Evolutionary conservation across 1,139 yeast species (phyloP), one percentile per base, ranked within the genome.

Genomic region (Yamadazyma blattariae): DNA sequence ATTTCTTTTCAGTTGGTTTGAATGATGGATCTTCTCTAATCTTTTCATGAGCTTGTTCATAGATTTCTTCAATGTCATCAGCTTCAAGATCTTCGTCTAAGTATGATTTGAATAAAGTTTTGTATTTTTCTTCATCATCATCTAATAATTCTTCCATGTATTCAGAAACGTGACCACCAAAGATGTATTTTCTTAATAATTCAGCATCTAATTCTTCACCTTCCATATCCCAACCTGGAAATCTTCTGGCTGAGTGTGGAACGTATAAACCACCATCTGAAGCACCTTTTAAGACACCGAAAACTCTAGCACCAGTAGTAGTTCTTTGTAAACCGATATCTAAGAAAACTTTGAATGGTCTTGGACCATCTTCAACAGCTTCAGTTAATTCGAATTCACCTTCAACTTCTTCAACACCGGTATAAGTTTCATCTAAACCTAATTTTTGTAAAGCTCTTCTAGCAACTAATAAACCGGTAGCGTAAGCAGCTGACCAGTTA

Each of bases 221-320:
- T 79, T 92, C 99, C 63, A 90, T 86, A 76, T 92, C 99, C 95
- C 92, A 92, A 78, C 98, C 99, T 74, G 99, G 99, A 96, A 90
- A 92, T 85, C 98, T 90, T 83, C 90, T 90, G 67, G 96, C 86
- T 59, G 96, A 88, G 90, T 92, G 99, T 57, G 99, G 99, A 67
- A 92, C 80, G 90, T 86, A 88, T 64, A 92, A 80, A 64, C 99
- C 99, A 86, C 98, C 99, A 71, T 92, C 99, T 50, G 97, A 90
- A 67, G 98, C 98, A 86, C 99, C 99, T 85, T 92, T 92, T 69
- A 94, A 80, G 67, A 90, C 97, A 86, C 97, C 99, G 64, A 92
- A 92, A 70, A 92, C 81, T 77, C 96, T 88, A 68, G 97, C 97
- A 88, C 99, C 99, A 63, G 97, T 90, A 77, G 99, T 92, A 77